These are phyloP conservation scores for Elongisporangium undulatum DNA, from an alignment of 352 stramenopile genomes.

Conservation along the genomic window DNA sequence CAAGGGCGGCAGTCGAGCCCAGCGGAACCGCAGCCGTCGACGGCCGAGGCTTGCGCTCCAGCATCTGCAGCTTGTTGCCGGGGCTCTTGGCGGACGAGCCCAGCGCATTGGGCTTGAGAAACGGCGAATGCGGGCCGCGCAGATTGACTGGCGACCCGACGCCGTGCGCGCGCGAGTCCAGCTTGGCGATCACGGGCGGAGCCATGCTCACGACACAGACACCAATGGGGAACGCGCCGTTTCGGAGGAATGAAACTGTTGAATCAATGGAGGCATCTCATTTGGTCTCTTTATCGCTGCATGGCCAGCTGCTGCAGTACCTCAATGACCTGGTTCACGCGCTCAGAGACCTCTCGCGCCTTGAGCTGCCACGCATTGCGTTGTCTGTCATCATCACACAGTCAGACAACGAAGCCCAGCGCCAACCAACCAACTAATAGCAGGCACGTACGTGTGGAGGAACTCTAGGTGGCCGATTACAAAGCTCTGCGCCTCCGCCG, in stretches of 20 bases:
- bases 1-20: background rate
- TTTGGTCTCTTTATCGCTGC: constrained; percentile 33
- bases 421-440: background rate
- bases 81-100: background rate
- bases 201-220: constrained; percentile 2
- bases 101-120: background rate
- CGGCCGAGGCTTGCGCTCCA: background rate
- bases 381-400: constrained; percentile 30
- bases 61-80: background rate
- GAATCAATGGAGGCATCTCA: constrained; percentile 3
- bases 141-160: background rate
- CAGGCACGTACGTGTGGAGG: constrained; percentile 35
- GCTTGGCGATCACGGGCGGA: background rate
- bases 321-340: constrained; percentile 72
- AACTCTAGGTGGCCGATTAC: constrained; percentile 45
- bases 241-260: constrained; percentile 2
- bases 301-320: constrained; percentile 70
- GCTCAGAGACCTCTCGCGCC: constrained; percentile 58
- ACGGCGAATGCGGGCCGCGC: background rate
- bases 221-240: constrained; percentile 6
- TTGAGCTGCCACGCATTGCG: constrained; percentile 64
- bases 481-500: constrained; percentile 51
- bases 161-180: background rate
- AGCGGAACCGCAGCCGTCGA: background rate
- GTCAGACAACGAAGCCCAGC: background rate